Evolutionary conservation across 2,329 filamentous ascomycete genomes (phyloP).

Genomic region (Phoma sp.): DNA sequence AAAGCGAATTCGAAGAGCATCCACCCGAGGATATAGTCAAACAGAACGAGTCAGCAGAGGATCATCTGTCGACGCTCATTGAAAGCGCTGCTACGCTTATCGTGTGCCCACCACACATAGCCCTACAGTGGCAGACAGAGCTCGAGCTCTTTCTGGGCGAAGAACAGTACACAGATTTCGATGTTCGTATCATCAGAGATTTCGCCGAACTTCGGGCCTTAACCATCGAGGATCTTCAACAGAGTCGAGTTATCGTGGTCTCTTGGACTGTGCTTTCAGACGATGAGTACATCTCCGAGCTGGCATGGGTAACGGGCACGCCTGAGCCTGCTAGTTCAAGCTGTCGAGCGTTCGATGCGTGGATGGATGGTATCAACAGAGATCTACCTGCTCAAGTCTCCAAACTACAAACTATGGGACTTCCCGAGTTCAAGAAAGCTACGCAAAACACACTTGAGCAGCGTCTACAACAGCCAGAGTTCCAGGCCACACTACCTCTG

Average conservation of each 20-base stretch:
- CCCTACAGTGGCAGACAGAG: conserved; percentile 65
- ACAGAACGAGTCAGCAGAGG: conserved; percentile 12
- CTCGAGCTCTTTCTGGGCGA: conserved; percentile 57
- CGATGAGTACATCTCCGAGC: conserved; percentile 55
- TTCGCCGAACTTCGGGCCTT: conserved; percentile 49
- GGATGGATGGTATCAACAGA: conserved; percentile 56
- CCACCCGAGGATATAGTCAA: conserved; percentile 18
- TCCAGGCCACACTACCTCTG: conserved; percentile 48
- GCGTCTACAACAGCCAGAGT: conserved; percentile 42
- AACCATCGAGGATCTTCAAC: conserved; percentile 54
- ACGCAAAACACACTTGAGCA: conserved; percentile 30
- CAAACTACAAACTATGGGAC: conserved; percentile 41
- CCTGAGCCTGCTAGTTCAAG: conserved; percentile 45
- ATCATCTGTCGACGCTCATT: conserved; percentile 39
- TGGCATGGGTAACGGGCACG: conserved; percentile 60
- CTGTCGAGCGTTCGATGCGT: conserved; percentile 60
- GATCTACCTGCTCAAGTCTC: conserved; percentile 53
- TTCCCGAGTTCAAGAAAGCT: conserved; percentile 35
- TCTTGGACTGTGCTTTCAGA: conserved; percentile 59
- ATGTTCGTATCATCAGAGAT: conserved; percentile 54
- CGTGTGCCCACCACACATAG: conserved; percentile 62
- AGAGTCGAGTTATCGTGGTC: conserved; percentile 63
- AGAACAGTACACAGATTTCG: conserved; percentile 40
- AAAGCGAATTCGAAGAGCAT: conserved; percentile 49
- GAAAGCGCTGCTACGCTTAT: conserved; percentile 65